phyloP scores from a whole-genome alignment of 2,329 filamentous ascomycete species.

The Colletotrichum somersetense region DNA sequence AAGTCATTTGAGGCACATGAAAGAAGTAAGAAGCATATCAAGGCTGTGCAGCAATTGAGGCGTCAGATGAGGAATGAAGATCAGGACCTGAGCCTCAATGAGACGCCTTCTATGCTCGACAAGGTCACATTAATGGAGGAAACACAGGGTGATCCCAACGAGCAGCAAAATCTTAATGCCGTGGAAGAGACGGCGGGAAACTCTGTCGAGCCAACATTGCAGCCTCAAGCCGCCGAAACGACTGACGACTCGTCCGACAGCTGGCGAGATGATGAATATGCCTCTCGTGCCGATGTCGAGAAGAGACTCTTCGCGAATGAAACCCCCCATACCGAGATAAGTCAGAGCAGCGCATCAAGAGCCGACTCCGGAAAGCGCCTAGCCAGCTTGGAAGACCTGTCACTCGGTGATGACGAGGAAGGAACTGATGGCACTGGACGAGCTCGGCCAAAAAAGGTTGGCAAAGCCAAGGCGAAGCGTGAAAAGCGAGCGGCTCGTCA shows the following conservation, averaged over 20 bases:
- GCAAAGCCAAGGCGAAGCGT: conserved; percentile 65
- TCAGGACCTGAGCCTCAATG: conserved; percentile 60
- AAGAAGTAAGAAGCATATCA: conserved; percentile 95
- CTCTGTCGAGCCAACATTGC: not conserved
- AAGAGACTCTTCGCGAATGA: conserved; percentile 23
- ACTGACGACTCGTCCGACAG: conserved; percentile 5
- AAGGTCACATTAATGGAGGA: conserved; percentile 10
- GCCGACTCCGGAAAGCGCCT: not conserved
- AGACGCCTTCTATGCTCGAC: not conserved
- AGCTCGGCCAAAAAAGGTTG: conserved; percentile 56
- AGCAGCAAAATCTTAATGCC: not conserved
- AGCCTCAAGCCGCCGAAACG: not conserved
- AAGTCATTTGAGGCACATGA: conserved; percentile 93
- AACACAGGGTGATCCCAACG: conserved; percentile 17
- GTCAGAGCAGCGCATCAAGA: not conserved
- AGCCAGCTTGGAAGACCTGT: not conserved
- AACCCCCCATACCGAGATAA: too few relatives aligned
- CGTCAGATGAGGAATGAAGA: conserved; percentile 88
- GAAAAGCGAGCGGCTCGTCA: conserved; percentile 61
- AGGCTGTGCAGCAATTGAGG: conserved; percentile 83
- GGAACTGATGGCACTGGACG: not conserved
- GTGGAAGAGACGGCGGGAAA: not conserved
- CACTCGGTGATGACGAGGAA: conserved; percentile 4
- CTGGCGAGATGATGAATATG: conserved; percentile 36
- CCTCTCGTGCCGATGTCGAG: conserved; percentile 37